Evolutionary conservation across 345 rosid species (phyloP), one percentile per base, ranked within the genome.

Genomic region (Raphanus raphanistrum): DNA sequence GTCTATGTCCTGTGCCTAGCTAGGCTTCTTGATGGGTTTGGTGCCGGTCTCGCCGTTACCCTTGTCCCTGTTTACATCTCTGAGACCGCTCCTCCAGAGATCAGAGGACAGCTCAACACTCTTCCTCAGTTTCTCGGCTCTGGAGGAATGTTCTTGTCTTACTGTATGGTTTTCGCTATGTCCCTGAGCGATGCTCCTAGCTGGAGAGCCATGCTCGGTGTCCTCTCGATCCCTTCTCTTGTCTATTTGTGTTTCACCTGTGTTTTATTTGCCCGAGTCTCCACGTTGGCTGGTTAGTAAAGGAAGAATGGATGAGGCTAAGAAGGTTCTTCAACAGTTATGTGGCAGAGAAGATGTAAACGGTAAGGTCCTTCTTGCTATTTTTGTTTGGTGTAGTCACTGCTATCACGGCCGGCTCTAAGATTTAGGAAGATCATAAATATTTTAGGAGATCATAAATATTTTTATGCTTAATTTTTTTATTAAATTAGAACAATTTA

Each of bases 271-370:
- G 89, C 99, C 99, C 4, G 99, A 95, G 83, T 92, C 99, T 57
- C 99, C 99, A 82, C 90, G 99, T 80, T 95, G 99, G 98, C 87
- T 95, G 62, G 97, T 95, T 77, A 95, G 99, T 77, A 95, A 92
- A 87, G 99, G 99, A 57, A 91, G 63, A 80, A 92, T 92, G 99
- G 69, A 79, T 0, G 96, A 95, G 82, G 99, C 99, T 11, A 90
- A 89, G 75, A 63, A 10, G 35, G 98, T 90, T 84, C 94, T 95
- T 65, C 97, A 95, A 85, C 88, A 79, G 79, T 85, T 95, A 74
- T 96, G 91, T 26, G 94, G 99, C 78, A 80, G 89, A 79, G 97
- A 91, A 82, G 99, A 95, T 78, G 97, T 95, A 82, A 89, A 93
- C 76, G 98, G 99, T 92, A 83, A 54, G 55, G 70, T 68, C 66